These are phyloP conservation scores for Sporothrix phasma DNA, from an alignment of 2,329 filamentous ascomycete genomes.

Conservation along the genomic window DNA sequence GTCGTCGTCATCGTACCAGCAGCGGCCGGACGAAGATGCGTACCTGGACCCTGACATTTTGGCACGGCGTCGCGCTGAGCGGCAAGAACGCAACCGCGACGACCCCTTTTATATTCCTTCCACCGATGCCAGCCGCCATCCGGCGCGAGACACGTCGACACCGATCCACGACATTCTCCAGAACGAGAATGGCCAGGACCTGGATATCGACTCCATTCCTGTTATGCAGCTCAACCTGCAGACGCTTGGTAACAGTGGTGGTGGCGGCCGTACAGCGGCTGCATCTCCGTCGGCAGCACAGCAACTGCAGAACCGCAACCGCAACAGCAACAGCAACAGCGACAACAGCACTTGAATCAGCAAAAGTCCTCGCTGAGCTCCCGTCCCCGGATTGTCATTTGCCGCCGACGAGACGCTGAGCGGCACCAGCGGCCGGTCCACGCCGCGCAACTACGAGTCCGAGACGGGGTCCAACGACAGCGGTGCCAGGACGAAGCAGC, in stretches of 20 bases:
- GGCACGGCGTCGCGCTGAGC: constrained; percentile 64
- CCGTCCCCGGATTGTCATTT: constrained; percentile 55
- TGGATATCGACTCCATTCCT: constrained; percentile 91
- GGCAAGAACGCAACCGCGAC: constrained; percentile 73
- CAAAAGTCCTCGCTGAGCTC: constrained; percentile 27
- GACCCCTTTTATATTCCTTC: constrained; percentile 84
- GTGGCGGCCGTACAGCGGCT: constrained; percentile 23
- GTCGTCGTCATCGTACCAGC: constrained; percentile 20
- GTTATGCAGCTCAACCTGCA: constrained; percentile 86
- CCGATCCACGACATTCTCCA: constrained; percentile 69
- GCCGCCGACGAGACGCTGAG: constrained; percentile 64
- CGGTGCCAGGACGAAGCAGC: constrained; percentile 25
- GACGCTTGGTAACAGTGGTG: constrained; percentile 30
- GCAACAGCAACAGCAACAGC: constrained; percentile 2
- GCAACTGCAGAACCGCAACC: constrained; percentile 18
- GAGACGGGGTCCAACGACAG: constrained; percentile 39
- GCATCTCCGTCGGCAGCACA: constrained; percentile 15
- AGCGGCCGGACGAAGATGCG: constrained; percentile 41
- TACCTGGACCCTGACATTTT: constrained; percentile 65
- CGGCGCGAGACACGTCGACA: constrained; percentile 49
- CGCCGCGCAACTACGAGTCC: constrained; percentile 43
- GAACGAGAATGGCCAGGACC: constrained; percentile 61
- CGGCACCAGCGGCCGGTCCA: constrained; percentile 27
- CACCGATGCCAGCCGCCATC: constrained; percentile 25
- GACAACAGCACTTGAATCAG: constrained; percentile 12